Conservation (phyloP, 305 asterid genomes). For the Fraxinus sp. region DNA sequence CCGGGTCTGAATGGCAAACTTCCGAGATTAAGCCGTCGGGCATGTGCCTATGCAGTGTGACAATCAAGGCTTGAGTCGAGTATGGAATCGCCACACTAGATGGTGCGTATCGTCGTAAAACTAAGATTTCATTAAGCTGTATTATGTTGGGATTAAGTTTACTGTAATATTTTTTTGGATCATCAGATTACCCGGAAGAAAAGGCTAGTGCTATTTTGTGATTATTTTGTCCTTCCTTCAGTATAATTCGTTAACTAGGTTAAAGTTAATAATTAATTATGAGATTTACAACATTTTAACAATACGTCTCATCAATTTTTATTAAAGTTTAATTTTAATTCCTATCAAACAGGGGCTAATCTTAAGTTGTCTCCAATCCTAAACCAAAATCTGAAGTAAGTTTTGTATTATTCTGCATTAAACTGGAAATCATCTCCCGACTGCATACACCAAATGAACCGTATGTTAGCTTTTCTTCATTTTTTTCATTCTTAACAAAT, state of each 20-base stretch:
- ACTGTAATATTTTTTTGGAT: background rate
- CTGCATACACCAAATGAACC: no score
- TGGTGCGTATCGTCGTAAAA: background rate
- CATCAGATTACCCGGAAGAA: background rate
- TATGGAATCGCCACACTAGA: background rate
- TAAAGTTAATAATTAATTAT: no score
- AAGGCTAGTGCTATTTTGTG: background rate
- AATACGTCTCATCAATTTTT: background rate
- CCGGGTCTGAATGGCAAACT: conserved; percentile 62
- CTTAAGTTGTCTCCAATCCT: background rate
- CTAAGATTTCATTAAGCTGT: background rate
- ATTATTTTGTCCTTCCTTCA: background rate
- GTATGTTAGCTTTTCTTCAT: background rate
- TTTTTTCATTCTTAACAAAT: background rate
- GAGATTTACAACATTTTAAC: no score
- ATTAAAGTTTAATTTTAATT: no score
- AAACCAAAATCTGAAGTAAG: background rate
- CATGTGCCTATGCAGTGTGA: conserved; percentile 54
- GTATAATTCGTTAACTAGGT: background rate
- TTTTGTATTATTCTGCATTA: no score
- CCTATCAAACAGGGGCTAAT: background rate
- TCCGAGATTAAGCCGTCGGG: conserved; percentile 62
- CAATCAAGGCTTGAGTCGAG: conserved; percentile 53
- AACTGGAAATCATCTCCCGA: no score
- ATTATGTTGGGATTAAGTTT: background rate